A percentile compares a stretch with the other conserved stretches of the same genome.
Evolutionary conservation across 441 rosid genomes (phyloP).

Genomic region (Melastoma candidum): DNA sequence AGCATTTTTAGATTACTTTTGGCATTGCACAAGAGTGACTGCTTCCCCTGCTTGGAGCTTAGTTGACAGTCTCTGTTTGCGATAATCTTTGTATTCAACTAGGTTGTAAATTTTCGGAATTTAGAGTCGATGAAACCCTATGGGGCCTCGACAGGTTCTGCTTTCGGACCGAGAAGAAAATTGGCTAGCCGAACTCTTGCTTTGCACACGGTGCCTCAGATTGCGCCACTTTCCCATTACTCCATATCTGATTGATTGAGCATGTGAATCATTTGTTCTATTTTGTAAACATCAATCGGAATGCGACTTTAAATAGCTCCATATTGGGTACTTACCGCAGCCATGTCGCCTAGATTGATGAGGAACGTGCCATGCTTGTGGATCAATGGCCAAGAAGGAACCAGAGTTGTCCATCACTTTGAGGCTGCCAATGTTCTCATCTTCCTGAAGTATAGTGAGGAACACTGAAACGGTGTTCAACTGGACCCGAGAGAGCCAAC

Average conservation of each 20-base stretch:
- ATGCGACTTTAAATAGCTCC: no score
- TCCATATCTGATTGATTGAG: neutral
- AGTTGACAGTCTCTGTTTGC: neutral
- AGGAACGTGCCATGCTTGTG: constrained; percentile 56
- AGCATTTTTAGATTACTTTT: neutral
- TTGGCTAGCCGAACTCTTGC: neutral
- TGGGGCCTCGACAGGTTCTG: neutral
- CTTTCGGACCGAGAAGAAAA: neutral
- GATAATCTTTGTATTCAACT: neutral
- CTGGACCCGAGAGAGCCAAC: constrained; percentile 69
- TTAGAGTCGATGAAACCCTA: neutral
- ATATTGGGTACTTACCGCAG: constrained; percentile 27
- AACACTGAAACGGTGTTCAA: constrained; percentile 75
- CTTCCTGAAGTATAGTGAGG: constrained; percentile 75
- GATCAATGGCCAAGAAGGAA: constrained; percentile 36
- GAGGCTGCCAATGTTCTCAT: constrained; percentile 68
- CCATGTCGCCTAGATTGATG: constrained; percentile 79
- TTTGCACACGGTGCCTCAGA: neutral
- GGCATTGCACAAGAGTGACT: neutral
- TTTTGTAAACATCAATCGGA: neutral
- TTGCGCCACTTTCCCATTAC: neutral
- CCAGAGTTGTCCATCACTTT: constrained; percentile 60
- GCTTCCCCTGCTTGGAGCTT: neutral
- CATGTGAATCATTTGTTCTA: neutral
- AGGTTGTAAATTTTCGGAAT: neutral